A percentile compares a stretch with the other conserved stretches of the same genome.
These are phyloP conservation scores for Penicillium fimorum DNA, from an alignment of 495 filamentous ascomycete genomes.

Conservation along the genomic window DNA sequence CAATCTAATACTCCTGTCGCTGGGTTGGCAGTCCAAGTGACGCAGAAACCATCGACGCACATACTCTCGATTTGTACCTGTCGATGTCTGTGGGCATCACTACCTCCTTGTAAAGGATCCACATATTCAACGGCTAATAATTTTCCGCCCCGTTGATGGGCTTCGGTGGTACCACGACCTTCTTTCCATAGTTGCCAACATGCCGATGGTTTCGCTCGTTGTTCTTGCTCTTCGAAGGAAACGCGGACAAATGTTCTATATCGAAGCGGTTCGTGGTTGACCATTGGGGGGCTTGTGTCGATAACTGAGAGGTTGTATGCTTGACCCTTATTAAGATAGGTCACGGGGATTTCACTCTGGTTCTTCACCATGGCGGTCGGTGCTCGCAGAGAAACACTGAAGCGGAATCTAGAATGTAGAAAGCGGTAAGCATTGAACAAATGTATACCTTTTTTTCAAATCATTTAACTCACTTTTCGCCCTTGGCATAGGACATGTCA, in stretches of 20 bases:
- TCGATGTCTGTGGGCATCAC: constrained; percentile 68
- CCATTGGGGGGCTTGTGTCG: constrained; percentile 54
- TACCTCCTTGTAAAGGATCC: constrained; percentile 67
- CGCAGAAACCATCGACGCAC: constrained; percentile 89
- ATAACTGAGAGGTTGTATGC: constrained; percentile 77
- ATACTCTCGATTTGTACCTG: constrained; percentile 75
- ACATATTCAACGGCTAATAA: constrained; percentile 93
- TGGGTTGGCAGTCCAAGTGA: constrained; percentile 75
- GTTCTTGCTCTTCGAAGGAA: constrained; percentile 91
- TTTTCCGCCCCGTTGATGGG: constrained; percentile 81
- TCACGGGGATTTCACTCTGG: constrained; percentile 83
- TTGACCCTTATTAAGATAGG: constrained; percentile 97
- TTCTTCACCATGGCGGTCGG: constrained; percentile 96
- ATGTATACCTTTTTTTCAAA: background rate
- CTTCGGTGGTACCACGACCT: constrained; percentile 82
- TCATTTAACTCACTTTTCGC: constrained; percentile 49
- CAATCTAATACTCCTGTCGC: constrained; percentile 63
- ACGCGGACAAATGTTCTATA: constrained; percentile 88
- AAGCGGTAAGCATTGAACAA: constrained; percentile 6
- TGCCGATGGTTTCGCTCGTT: constrained; percentile 72
- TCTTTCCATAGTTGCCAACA: constrained; percentile 99
- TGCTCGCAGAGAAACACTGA: constrained; percentile 83
- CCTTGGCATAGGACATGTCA: constrained; percentile 28
- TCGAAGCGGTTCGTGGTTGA: constrained; percentile 48
- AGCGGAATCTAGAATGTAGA: constrained; percentile 71